These are phyloP conservation scores for Xylaria cubensis DNA, from an alignment of 495 filamentous ascomycete species.

Conservation along the genomic window DNA sequence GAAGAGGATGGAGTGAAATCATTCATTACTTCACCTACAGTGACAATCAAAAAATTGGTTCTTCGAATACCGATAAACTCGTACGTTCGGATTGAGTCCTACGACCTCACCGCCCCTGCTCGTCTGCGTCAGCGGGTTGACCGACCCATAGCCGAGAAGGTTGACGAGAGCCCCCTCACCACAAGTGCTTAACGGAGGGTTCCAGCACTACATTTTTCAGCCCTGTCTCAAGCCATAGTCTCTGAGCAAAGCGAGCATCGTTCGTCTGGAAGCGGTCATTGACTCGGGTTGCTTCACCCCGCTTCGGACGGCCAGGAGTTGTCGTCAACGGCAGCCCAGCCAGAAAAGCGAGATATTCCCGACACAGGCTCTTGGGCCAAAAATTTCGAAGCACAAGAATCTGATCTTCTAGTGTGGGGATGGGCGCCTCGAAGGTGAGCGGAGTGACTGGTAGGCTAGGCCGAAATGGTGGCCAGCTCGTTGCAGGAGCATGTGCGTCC, in stretches of 20 bases:
- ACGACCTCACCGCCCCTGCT: slow-evolving; percentile 82
- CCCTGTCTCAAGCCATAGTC: slow-evolving; percentile 71
- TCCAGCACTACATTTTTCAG: slow-evolving; percentile 57
- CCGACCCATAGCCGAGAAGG: not conserved
- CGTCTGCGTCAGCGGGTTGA: slow-evolving; percentile 25
- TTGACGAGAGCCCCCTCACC: slow-evolving; percentile 35
- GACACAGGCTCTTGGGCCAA: slow-evolving; percentile 80
- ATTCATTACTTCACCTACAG: slow-evolving; percentile 60
- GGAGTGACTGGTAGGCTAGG: slow-evolving; percentile 73
- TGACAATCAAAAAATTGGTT: slow-evolving; percentile 92
- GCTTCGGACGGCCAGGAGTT: slow-evolving; percentile 83
- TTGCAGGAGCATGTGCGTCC: slow-evolving; percentile 36
- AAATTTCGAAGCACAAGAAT: slow-evolving; percentile 80
- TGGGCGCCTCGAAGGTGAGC: slow-evolving; percentile 63
- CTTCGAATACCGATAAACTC: slow-evolving; percentile 87
- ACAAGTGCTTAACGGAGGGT: slow-evolving; percentile 40
- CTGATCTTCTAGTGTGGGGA: slow-evolving; percentile 62
- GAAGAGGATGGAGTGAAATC: not conserved
- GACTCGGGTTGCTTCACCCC: slow-evolving; percentile 82
- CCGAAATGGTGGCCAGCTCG: slow-evolving; percentile 79
- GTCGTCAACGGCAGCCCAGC: slow-evolving; percentile 76
- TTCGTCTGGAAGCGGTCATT: slow-evolving; percentile 91
- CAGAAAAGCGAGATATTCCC: slow-evolving; percentile 80
- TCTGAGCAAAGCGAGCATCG: slow-evolving; percentile 75
- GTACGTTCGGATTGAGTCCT: slow-evolving; percentile 88